Conservation (phyloP, 176 grass and related monocot genomes). For the Areca catechu region DNA sequence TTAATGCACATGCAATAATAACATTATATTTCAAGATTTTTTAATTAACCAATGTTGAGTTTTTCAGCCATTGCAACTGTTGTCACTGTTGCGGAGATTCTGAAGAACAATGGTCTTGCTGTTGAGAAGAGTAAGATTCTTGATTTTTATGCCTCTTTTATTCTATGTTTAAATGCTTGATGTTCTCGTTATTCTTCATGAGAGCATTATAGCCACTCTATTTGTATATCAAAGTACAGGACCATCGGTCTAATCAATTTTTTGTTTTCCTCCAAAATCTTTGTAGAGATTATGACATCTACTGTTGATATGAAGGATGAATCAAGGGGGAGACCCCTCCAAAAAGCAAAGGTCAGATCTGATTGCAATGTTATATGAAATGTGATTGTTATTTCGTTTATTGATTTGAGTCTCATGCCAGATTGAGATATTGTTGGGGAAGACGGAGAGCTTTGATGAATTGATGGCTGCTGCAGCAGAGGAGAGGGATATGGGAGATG, state of each 20-base stretch:
- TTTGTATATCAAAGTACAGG: too few relatives aligned
- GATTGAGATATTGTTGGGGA: conserved; percentile 85
- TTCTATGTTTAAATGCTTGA: neutral
- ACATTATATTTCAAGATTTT: too few relatives aligned
- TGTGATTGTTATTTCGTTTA: conserved; percentile 6
- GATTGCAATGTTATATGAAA: neutral
- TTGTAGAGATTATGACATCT: conserved; percentile 80
- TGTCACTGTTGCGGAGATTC: conserved; percentile 81
- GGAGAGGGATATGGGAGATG: conserved; percentile 57
- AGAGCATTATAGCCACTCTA: too few relatives aligned
- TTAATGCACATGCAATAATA: too few relatives aligned
- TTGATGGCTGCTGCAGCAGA: conserved; percentile 68
- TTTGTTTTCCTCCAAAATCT: conserved; percentile 3
- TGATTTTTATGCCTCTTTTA: neutral
- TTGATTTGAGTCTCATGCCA: conserved; percentile 10
- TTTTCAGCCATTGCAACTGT: conserved; percentile 74
- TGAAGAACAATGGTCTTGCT: conserved; percentile 89
- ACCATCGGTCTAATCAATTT: neutral
- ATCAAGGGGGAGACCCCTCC: conserved; percentile 50
- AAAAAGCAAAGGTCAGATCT: conserved; percentile 80
- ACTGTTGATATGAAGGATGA: conserved; percentile 89
- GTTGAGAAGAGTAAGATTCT: conserved; percentile 68
- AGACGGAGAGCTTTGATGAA: conserved; percentile 92
- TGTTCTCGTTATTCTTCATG: too few relatives aligned
- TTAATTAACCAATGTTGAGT: neutral